Conservation (phyloP, 1,284 basidiomycete species). For the Earliella scabrosa region DNA sequence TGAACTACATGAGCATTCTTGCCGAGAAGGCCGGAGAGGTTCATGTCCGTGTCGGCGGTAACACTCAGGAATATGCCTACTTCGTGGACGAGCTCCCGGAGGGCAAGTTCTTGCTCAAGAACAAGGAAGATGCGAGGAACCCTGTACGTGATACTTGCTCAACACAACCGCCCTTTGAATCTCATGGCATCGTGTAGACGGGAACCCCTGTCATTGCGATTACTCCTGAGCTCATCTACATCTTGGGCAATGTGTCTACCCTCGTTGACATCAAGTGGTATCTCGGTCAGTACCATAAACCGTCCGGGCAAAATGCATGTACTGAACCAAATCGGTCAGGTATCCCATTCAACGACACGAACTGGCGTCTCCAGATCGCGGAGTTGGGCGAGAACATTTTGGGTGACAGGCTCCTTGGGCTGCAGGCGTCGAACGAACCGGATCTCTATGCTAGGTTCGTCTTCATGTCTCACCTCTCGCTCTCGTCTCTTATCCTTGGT, state of each 20-base stretch:
- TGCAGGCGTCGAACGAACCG: slow-evolving; percentile 72
- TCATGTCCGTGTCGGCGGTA: slow-evolving; percentile 69
- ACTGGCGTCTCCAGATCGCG: slow-evolving; percentile 57
- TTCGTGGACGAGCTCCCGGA: slow-evolving; percentile 48
- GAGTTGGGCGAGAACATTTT: slow-evolving; percentile 51
- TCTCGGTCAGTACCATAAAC: slow-evolving; percentile 33
- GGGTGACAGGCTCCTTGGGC: slow-evolving; percentile 55
- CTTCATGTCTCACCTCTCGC: neutral
- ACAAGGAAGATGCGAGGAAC: slow-evolving; percentile 41
- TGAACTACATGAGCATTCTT: slow-evolving; percentile 73
- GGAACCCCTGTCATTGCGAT: slow-evolving; percentile 47
- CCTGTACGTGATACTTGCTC: slow-evolving; percentile 36
- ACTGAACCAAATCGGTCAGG: slow-evolving; percentile 30
- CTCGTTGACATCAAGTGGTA: slow-evolving; percentile 47
- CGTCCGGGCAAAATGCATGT: too few species aligned
- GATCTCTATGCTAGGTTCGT: slow-evolving; percentile 51
- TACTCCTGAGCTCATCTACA: slow-evolving; percentile 45
- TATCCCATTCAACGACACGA: slow-evolving; percentile 54
- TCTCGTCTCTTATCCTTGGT: neutral
- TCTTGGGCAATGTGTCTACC: slow-evolving; percentile 44
- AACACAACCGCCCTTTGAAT: slow-evolving; percentile 6
- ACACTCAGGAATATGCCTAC: slow-evolving; percentile 66
- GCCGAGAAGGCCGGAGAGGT: slow-evolving; percentile 57
- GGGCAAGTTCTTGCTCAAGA: slow-evolving; percentile 54
- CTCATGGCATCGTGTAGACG: slow-evolving; percentile 34